A percentile compares a stretch with the other conserved stretches of the same genome.
Conservation (phyloP, 2,329 filamentous ascomycete genomes). For the Coniochaeta ligniaria region DNA sequence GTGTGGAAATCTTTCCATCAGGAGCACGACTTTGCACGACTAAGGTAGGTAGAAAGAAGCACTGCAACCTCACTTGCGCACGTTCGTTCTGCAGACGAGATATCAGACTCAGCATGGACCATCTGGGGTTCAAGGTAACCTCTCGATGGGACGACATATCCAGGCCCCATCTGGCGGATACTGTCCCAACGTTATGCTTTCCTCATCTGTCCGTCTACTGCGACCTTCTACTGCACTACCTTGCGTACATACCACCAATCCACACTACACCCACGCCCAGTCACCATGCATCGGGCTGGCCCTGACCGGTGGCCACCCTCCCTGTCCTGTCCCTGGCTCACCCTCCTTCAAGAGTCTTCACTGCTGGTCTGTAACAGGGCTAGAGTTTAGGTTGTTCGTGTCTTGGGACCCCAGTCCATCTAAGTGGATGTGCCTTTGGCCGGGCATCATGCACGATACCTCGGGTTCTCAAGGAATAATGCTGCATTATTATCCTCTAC, state of each 20-base stretch:
- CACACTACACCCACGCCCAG: not conserved
- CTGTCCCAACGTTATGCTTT: slow-evolving; percentile 21
- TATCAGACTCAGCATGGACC: slow-evolving; percentile 9
- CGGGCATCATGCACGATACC: slow-evolving; percentile 20
- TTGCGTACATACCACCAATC: not conserved
- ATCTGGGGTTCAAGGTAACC: slow-evolving; percentile 2
- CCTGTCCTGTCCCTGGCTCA: slow-evolving; percentile 12
- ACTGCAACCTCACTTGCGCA: slow-evolving; percentile 9
- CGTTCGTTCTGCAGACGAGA: slow-evolving; percentile 15
- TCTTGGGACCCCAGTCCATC: slow-evolving; percentile 19
- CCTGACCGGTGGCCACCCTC: slow-evolving; percentile 1
- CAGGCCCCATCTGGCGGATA: not conserved
- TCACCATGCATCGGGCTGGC: not conserved
- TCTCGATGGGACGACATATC: slow-evolving; percentile 6
- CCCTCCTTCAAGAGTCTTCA: slow-evolving; percentile 15
- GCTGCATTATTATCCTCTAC: slow-evolving; percentile 29
- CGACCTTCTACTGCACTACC: not conserved
- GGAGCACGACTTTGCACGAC: not conserved
- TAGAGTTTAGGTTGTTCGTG: slow-evolving; percentile 26
- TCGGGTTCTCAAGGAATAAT: slow-evolving; percentile 14
- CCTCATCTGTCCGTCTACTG: not conserved
- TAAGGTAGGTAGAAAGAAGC: too few species aligned
- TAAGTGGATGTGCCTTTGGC: slow-evolving; percentile 26
- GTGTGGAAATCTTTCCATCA: not conserved
- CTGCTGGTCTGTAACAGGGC: slow-evolving; percentile 31